Conservation (phyloP, 2,329 filamentous ascomycete genomes). For the Thielaviopsis punctulata region DNA sequence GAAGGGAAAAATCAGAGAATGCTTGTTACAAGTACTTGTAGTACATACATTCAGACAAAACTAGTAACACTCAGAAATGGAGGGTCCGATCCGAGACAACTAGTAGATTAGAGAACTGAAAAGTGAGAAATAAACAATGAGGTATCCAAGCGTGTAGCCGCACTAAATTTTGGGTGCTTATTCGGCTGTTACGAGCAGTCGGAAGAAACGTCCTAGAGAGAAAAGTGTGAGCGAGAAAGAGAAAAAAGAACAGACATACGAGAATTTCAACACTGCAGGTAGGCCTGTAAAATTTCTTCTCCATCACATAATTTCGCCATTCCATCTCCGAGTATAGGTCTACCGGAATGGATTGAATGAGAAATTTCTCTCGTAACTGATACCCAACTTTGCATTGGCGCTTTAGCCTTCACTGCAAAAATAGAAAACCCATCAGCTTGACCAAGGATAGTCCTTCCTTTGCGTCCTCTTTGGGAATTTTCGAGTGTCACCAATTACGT, state of each 20-base stretch:
- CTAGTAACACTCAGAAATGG: background rate
- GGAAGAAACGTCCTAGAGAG: conserved; percentile 1
- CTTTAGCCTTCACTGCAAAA: conserved; percentile 10
- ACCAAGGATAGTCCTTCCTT: conserved; percentile 10
- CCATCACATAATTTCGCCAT: background rate
- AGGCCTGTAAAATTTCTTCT: background rate
- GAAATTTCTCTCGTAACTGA: conserved; percentile 4
- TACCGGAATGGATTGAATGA: background rate
- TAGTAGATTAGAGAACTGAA: too few species aligned
- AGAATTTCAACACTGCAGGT: background rate
- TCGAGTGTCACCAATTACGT: conserved; percentile 7
- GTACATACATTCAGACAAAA: too few species aligned
- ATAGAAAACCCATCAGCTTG: background rate
- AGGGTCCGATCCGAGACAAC: background rate
- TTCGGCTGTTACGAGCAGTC: background rate
- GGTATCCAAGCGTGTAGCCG: background rate
- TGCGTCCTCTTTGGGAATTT: background rate
- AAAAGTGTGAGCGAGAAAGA: too few species aligned
- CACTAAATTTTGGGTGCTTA: background rate
- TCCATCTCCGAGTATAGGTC: background rate
- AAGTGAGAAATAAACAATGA: background rate
- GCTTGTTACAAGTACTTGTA: background rate
- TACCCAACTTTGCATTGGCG: background rate
- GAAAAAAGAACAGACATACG: conserved; percentile 2
- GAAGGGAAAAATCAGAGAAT: background rate